phyloP scores from a whole-genome alignment of 768 basidiomycete genomes.

The Russula sp. region DNA sequence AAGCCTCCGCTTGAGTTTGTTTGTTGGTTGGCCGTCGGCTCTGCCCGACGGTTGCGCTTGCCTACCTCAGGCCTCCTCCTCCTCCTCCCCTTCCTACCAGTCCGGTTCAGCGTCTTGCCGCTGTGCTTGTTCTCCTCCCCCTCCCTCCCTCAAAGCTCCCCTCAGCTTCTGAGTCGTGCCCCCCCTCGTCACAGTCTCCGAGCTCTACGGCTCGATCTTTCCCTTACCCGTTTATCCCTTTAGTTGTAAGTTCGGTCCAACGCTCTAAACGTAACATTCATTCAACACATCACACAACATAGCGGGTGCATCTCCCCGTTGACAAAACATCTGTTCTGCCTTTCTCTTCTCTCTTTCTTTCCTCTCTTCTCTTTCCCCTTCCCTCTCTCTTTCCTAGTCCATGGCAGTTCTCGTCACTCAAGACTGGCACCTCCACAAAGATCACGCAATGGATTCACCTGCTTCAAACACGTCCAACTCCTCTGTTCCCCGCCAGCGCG shows the following conservation, averaged over 20 bases:
- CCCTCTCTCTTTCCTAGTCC: conserved; percentile 35
- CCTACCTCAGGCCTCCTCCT: conserved; percentile 1
- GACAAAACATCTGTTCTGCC: conserved; percentile 9
- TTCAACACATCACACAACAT: conserved; percentile 2
- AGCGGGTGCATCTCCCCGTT: conserved; percentile 8
- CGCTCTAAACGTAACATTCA: conserved; percentile 12
- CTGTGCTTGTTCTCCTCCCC: not conserved
- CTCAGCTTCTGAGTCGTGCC: not conserved
- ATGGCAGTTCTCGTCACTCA: conserved; percentile 79
- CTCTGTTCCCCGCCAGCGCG: conserved; percentile 51
- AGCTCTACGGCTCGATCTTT: not conserved
- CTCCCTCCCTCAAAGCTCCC: not conserved
- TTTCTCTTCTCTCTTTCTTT: conserved; percentile 4
- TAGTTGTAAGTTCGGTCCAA: conserved; percentile 17
- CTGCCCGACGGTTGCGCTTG: conserved; percentile 20
- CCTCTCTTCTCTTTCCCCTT: not conserved
- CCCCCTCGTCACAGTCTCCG: not conserved
- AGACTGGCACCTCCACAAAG: conserved; percentile 71
- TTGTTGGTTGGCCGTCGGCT: not conserved
- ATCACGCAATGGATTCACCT: conserved; percentile 58
- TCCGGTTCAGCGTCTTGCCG: conserved; percentile 3
- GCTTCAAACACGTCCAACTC: conserved; percentile 40
- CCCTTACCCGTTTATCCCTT: conserved; percentile 10
- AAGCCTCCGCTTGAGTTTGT: conserved; percentile 5
- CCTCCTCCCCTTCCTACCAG: conserved; percentile 1